Percentiles rank a stretch among this genome's conserved stretches.
Conservation (phyloP, 805 yeast species). For the Cyberlindnera suaveolens region DNA sequence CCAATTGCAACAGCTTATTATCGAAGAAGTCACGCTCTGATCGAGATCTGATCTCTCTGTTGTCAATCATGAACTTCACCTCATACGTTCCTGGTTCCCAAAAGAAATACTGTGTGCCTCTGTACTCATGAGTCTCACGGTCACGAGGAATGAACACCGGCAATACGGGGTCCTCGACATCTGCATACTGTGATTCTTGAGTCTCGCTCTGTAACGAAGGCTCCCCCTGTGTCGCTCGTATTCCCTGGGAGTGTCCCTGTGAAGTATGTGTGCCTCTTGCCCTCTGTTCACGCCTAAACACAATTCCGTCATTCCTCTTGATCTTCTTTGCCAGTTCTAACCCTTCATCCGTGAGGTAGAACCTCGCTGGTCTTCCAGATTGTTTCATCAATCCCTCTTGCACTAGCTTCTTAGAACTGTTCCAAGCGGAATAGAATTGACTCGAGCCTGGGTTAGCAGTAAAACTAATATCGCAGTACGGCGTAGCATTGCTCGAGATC, state of each 20-base stretch:
- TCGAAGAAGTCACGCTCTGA: conserved; percentile 67
- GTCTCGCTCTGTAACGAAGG: neutral
- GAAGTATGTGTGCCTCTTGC: conserved; percentile 14
- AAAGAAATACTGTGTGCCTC: conserved; percentile 22
- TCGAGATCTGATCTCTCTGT: conserved; percentile 69
- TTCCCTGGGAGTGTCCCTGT: neutral
- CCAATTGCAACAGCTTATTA: conserved; percentile 41
- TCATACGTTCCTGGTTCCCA: conserved; percentile 65
- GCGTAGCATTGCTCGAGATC: conserved; percentile 46
- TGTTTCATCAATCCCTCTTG: conserved; percentile 52
- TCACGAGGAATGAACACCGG: conserved; percentile 2
- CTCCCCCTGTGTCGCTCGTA: no score
- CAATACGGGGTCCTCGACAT: conserved; percentile 1
- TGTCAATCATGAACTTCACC: conserved; percentile 63
- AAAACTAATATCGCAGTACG: conserved; percentile 54
- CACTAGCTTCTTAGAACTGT: conserved; percentile 53
- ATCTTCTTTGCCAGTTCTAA: conserved; percentile 51
- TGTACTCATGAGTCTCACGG: conserved; percentile 1
- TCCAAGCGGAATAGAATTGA: conserved; percentile 74
- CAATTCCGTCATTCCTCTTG: conserved; percentile 37
- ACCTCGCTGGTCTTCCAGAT: conserved; percentile 54
- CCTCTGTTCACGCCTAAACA: conserved; percentile 21
- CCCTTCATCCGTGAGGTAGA: conserved; percentile 68
- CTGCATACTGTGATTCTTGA: neutral
- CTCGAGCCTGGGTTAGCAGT: conserved; percentile 51